Percentiles rank a stretch among this genome's conserved stretches.
phyloP scores from a whole-genome alignment of 768 basidiomycete genomes.

The Lactifluus rugatus region DNA sequence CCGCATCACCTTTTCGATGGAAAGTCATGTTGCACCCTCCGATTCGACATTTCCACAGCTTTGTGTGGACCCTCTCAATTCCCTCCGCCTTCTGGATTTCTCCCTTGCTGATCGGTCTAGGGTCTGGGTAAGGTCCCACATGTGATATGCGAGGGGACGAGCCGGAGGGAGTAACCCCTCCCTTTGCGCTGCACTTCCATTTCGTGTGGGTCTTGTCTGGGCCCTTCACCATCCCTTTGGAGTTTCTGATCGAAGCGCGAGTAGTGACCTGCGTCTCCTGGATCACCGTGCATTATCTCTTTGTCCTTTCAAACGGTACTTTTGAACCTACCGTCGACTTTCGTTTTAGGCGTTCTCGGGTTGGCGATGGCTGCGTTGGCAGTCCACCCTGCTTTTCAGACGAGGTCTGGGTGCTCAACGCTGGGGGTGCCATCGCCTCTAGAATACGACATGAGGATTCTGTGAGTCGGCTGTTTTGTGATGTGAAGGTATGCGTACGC shows the following conservation, averaged over 20 bases:
- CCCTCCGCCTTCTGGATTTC: conserved; percentile 1
- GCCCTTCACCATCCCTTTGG: conserved; percentile 1
- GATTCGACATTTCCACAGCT: conserved; percentile 13
- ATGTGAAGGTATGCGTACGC: not conserved
- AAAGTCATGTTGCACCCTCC: conserved; percentile 14
- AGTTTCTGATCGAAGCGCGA: not conserved
- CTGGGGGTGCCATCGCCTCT: not conserved
- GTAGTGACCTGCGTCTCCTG: conserved; percentile 1
- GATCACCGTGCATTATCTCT: not conserved
- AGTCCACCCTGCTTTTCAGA: not conserved
- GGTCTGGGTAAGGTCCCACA: not conserved
- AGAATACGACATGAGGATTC: not conserved
- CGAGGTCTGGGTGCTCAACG: not conserved
- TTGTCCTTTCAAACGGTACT: not conserved
- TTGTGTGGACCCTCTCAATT: conserved; percentile 10
- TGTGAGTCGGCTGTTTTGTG: not conserved
- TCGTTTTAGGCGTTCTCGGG: not conserved
- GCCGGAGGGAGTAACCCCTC: not conserved
- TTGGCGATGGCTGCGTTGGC: not conserved
- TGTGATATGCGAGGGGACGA: not conserved
- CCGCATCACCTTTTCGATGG: conserved; percentile 11
- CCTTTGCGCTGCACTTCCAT: conserved; percentile 8
- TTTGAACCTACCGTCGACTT: conserved; percentile 10
- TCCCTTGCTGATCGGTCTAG: not conserved
- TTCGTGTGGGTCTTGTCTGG: conserved; percentile 11